Conservation (phyloP, 129 eudicot genomes). For the Smallanthus sonchifolius region DNA sequence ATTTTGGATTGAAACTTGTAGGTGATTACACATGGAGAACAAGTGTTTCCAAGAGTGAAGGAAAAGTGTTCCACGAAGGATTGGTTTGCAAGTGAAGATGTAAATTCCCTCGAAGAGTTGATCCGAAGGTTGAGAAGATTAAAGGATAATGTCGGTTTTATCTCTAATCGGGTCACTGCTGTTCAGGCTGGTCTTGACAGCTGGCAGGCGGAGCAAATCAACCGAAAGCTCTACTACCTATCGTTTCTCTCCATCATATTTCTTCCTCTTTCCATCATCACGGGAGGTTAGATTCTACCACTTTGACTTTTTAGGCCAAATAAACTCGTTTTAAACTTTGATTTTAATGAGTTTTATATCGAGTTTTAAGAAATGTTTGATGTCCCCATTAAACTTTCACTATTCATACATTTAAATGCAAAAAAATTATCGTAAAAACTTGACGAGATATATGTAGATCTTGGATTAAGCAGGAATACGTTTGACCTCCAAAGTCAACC, state of each 20-base stretch:
- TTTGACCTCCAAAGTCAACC: slow-evolving; percentile 10
- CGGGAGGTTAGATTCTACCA: slow-evolving; percentile 65
- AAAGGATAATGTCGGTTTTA: slow-evolving; percentile 87
- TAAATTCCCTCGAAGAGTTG: slow-evolving; percentile 70
- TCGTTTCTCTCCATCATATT: slow-evolving; percentile 90
- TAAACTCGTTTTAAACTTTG: background rate
- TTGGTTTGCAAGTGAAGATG: slow-evolving; percentile 79
- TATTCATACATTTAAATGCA: background rate
- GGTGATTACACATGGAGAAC: slow-evolving; percentile 97
- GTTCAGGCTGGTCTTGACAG: slow-evolving; percentile 94
- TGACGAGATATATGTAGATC: background rate
- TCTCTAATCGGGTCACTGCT: slow-evolving; percentile 88
- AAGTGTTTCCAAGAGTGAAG: slow-evolving; percentile 93
- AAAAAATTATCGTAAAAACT: background rate
- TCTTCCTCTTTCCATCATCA: slow-evolving; percentile 81
- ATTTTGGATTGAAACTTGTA: slow-evolving; percentile 19
- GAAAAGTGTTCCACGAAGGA: slow-evolving; percentile 77
- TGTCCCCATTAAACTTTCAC: background rate
- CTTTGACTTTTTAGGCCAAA: slow-evolving; percentile 10
- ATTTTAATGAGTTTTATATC: background rate
- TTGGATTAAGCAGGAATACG: background rate
- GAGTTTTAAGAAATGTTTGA: background rate
- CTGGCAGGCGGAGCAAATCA: slow-evolving; percentile 96
- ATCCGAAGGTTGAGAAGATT: slow-evolving; percentile 66
- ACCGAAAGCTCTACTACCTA: slow-evolving; percentile 83